Percentiles rank a stretch among this genome's conserved stretches.
phyloP scores from a whole-genome alignment of 1,284 basidiomycete genomes.

The Ganoderma meredithae region DNA sequence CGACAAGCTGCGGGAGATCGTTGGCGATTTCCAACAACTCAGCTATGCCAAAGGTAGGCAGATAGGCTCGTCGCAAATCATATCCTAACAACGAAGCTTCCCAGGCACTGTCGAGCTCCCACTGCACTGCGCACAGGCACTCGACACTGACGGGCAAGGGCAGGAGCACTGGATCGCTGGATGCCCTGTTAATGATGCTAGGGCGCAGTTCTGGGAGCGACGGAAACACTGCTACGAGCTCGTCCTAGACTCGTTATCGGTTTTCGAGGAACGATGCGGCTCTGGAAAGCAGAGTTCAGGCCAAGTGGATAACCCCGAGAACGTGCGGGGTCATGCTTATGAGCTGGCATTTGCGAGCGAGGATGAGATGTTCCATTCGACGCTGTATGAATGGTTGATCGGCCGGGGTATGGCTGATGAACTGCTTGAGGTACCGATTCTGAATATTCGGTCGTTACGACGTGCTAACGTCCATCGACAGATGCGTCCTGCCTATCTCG shows the following conservation, averaged over 20 bases:
- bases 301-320: conserved; percentile 63
- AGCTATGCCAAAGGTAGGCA: conserved; percentile 78
- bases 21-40: conserved; percentile 86
- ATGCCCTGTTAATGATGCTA: conserved; percentile 66
- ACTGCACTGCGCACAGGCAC: conserved; percentile 81
- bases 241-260: conserved; percentile 81
- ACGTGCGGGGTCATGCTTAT: conserved; percentile 77
- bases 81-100: neutral
- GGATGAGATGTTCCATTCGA: conserved; percentile 95
- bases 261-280: conserved; percentile 69
- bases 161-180: conserved; percentile 82
- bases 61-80: neutral
- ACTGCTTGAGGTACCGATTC: conserved; percentile 78
- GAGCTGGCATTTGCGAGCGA: conserved; percentile 84
- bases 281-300: conserved; percentile 35
- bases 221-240: conserved; percentile 84
- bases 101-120: conserved; percentile 89
- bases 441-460: neutral
- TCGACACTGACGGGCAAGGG: conserved; percentile 83
- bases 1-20: conserved; percentile 86
- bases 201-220: conserved; percentile 64
- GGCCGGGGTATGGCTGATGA: conserved; percentile 83
- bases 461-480: conserved; percentile 40
- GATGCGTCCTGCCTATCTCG: conserved; percentile 87
- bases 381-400: conserved; percentile 95